Percentiles rank a stretch among this genome's conserved stretches.
Conservation (phyloP, 306 rosid genomes). For the Cicer chorassanicum region DNA sequence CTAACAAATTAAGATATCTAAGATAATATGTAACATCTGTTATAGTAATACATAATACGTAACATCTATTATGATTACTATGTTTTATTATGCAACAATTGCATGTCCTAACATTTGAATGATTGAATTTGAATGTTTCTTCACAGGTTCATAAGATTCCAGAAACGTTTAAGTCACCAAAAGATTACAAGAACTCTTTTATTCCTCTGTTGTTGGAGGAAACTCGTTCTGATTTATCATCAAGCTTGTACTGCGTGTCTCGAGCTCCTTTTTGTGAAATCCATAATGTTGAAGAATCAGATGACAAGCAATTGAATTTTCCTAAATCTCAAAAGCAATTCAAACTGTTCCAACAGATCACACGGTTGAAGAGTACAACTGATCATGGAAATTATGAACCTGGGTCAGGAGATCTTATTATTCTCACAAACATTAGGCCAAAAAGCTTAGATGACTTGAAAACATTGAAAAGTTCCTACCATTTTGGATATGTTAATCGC, state of each 20-base stretch:
- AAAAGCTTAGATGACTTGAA: conserved; percentile 45
- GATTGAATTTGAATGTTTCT: background rate
- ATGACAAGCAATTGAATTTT: background rate
- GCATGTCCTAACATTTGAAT: background rate
- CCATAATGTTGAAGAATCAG: background rate
- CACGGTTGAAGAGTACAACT: background rate
- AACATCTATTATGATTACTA: background rate
- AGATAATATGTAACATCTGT: no score
- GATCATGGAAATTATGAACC: conserved; percentile 44
- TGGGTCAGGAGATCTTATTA: conserved; percentile 52
- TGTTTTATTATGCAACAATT: background rate
- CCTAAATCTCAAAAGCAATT: conserved; percentile 14
- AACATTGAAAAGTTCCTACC: conserved; percentile 24
- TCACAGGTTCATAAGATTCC: conserved; percentile 56
- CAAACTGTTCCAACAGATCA: background rate
- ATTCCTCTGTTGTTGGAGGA: conserved; percentile 53
- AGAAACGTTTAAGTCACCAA: conserved; percentile 37
- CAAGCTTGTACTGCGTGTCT: conserved; percentile 40
- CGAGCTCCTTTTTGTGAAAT: conserved; percentile 43
- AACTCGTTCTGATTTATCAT: conserved; percentile 49
- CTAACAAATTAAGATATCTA: no score
- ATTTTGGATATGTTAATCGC: conserved; percentile 42
- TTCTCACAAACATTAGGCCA: conserved; percentile 49
- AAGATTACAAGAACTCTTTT: conserved; percentile 48
- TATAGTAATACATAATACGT: no score